phyloP scores from a whole-genome alignment of 73 alveolate species.

The Symbiodinium pilosum region DNA sequence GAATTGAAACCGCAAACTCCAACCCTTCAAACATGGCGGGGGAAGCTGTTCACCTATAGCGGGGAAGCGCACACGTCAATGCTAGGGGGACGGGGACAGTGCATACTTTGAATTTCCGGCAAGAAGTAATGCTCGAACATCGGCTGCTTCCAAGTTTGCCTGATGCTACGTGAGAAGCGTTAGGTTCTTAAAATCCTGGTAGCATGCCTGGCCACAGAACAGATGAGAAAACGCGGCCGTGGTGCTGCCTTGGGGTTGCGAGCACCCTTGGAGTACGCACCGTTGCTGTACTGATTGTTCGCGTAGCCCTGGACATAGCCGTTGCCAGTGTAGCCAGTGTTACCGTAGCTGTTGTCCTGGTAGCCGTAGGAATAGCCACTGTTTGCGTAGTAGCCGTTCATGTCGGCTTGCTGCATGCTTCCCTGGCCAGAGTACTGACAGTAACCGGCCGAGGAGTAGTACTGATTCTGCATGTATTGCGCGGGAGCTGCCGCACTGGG shows the following conservation, averaged over 20 bases:
- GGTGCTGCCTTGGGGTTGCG: constrained; percentile 1
- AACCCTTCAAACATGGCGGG: too few relatives aligned
- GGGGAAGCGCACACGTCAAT: too few relatives aligned
- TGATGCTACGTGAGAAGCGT: too few relatives aligned
- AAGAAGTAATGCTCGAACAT: too few relatives aligned
- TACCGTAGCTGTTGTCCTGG: background rate
- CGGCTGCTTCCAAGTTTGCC: too few relatives aligned
- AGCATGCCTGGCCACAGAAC: too few relatives aligned
- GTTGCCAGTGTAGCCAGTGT: background rate
- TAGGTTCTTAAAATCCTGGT: too few relatives aligned
- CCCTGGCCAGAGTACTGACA: background rate
- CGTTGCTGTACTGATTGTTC: background rate
- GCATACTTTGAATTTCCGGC: too few relatives aligned
- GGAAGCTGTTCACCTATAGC: too few relatives aligned
- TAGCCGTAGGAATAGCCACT: background rate
- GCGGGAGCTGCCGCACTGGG: background rate
- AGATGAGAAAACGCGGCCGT: too few relatives aligned
- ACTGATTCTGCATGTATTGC: background rate
- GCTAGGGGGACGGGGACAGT: too few relatives aligned
- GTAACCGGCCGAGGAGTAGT: background rate
- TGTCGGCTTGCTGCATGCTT: background rate
- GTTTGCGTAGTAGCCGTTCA: background rate
- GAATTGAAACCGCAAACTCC: too few relatives aligned
- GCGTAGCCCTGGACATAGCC: background rate
- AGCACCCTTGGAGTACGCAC: background rate